These are phyloP conservation scores for Aspergillus indologenus DNA, from an alignment of 495 filamentous ascomycete genomes.

Conservation along the genomic window DNA sequence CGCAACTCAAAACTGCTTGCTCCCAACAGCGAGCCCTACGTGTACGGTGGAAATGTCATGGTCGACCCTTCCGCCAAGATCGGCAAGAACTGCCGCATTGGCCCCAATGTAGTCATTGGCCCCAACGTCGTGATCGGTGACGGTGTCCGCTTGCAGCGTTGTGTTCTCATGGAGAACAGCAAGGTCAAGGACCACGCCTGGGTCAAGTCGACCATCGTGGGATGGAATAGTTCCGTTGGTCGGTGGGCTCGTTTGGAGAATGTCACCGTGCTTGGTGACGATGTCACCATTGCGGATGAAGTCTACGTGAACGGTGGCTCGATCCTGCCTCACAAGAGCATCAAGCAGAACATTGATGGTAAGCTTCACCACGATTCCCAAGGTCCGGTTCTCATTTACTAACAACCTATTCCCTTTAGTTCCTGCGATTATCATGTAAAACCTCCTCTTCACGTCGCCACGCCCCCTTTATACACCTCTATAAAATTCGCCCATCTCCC, in stretches of 20 bases:
- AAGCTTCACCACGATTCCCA: constrained; percentile 25
- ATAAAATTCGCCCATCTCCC: constrained; percentile 15
- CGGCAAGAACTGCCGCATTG: constrained; percentile 97
- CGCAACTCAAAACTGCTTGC: constrained; percentile 85
- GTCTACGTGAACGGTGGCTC: constrained; percentile 98
- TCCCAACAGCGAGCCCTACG: constrained; percentile 70
- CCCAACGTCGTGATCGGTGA: constrained; percentile 94
- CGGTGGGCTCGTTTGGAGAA: constrained; percentile 97
- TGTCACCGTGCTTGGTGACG: constrained; percentile 93
- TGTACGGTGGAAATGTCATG: constrained; percentile 94
- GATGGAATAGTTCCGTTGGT: constrained; percentile 96
- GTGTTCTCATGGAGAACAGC: constrained; percentile 81
- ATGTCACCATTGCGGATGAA: constrained; percentile 98
- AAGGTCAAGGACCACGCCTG: constrained; percentile 99
- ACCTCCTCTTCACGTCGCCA: constrained; percentile 30
- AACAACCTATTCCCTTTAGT: constrained; percentile 36
- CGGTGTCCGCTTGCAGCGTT: constrained; percentile 90
- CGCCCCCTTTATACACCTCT: constrained; percentile 29
- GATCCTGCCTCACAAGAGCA: constrained; percentile 96
- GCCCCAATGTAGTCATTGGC: constrained; percentile 95
- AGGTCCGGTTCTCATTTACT: background rate
- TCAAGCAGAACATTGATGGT: constrained; percentile 97
- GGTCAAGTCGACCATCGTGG: constrained; percentile 98
- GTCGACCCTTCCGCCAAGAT: constrained; percentile 95
- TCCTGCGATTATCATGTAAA: constrained; percentile 85